Percentiles rank a stretch among this genome's conserved stretches.
These are phyloP conservation scores for Candida cerambycidarum DNA, from an alignment of 805 yeast species.

Conservation along the genomic window DNA sequence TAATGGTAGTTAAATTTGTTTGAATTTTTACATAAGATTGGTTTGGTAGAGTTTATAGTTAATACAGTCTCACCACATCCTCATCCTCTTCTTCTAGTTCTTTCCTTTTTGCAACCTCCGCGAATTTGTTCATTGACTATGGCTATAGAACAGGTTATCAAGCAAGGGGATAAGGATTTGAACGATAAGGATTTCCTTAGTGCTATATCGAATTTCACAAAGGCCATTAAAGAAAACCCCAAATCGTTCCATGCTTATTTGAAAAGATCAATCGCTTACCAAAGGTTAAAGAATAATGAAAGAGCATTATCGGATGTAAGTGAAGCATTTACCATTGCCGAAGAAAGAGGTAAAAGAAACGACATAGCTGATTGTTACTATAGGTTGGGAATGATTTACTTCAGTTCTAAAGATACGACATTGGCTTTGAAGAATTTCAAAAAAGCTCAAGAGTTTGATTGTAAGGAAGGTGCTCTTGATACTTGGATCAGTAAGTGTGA, in stretches of 20 bases:
- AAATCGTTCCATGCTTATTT: constrained; percentile 47
- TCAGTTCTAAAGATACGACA: constrained; percentile 40
- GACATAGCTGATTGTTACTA: constrained; percentile 50
- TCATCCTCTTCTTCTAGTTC: neutral
- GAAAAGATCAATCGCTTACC: constrained; percentile 50
- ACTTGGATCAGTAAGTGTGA: constrained; percentile 45
- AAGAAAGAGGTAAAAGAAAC: constrained; percentile 43
- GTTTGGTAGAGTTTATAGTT: neutral
- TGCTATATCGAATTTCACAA: constrained; percentile 44
- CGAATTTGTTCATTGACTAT: constrained; percentile 15
- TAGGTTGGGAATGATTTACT: constrained; percentile 47
- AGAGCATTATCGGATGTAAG: constrained; percentile 47
- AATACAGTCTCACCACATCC: neutral
- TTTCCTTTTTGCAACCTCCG: neutral
- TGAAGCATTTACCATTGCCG: constrained; percentile 47
- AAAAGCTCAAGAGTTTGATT: constrained; percentile 42
- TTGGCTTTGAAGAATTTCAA: constrained; percentile 43
- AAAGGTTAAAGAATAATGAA: constrained; percentile 47
- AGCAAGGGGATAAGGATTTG: constrained; percentile 33
- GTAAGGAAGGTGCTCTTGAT: constrained; percentile 46
- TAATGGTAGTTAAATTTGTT: no score
- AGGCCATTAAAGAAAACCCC: constrained; percentile 43
- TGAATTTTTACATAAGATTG: neutral
- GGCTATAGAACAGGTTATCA: constrained; percentile 39
- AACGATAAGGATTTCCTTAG: constrained; percentile 36